Evolutionary conservation across 192 early-diverging fungal genomes (phyloP).

Genomic region (Podila epicladia): DNA sequence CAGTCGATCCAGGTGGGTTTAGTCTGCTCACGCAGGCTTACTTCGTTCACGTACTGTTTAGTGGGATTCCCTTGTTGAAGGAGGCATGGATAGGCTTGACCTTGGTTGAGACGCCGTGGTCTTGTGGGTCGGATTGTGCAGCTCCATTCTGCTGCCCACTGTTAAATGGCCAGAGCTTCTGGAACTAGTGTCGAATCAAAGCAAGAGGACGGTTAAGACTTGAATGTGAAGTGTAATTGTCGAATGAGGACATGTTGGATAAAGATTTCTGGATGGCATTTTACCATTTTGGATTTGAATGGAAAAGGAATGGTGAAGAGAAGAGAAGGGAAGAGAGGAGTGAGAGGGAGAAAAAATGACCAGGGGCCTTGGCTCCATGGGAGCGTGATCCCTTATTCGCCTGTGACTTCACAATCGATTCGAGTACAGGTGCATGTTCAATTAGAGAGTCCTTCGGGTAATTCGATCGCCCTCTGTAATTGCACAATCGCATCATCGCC

Average conservation of each 20-base stretch:
- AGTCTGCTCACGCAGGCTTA: neutral
- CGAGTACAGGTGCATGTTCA: neutral
- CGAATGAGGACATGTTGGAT: too few species aligned
- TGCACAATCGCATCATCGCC: conserved; percentile 4
- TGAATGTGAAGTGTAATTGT: too few species aligned
- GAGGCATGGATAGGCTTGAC: conserved; percentile 49
- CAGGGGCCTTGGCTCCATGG: too few species aligned
- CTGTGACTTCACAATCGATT: too few species aligned
- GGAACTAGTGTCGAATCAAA: conserved; percentile 21
- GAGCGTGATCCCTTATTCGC: neutral
- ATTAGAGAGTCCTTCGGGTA: neutral
- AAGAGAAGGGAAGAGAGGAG: neutral
- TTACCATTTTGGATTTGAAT: conserved; percentile 16
- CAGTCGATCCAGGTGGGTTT: neutral
- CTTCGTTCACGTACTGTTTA: conserved; percentile 31
- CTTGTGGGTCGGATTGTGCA: conserved; percentile 13
- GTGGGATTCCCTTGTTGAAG: conserved; percentile 44
- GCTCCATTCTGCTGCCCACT: conserved; percentile 12
- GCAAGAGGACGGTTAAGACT: too few species aligned
- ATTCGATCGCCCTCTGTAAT: neutral
- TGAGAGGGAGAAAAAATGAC: neutral
- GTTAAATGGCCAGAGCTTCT: conserved; percentile 48
- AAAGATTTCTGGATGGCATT: too few species aligned
- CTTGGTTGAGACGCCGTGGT: conserved; percentile 43
- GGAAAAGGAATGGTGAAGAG: neutral